Evolutionary conservation across 2,329 filamentous ascomycete species (phyloP).

Genomic region (Paraconiothyrium sp.): DNA sequence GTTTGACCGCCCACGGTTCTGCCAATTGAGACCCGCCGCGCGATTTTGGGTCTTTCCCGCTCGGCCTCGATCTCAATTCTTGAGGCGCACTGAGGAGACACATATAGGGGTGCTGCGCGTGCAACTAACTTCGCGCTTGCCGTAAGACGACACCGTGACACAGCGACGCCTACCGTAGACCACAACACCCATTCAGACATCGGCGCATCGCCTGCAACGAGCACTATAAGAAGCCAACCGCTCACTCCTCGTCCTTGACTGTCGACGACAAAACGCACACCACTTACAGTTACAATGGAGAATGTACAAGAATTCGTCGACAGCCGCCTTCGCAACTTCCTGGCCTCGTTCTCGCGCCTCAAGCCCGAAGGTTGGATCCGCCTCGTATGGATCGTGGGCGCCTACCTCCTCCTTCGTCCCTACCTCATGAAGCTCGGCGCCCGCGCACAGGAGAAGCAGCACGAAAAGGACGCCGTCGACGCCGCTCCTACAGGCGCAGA

Average conservation of each 20-base stretch:
- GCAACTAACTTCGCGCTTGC: neutral
- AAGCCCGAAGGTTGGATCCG: constrained; percentile 66
- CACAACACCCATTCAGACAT: neutral
- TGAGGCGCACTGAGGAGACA: neutral
- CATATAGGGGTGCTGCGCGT: neutral
- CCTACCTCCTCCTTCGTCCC: constrained; percentile 75
- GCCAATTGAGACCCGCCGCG: constrained; percentile 8
- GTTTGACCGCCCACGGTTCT: constrained; percentile 11
- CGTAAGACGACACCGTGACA: neutral
- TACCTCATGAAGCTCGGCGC: constrained; percentile 75
- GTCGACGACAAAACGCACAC: constrained; percentile 15
- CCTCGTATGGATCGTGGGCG: constrained; percentile 74
- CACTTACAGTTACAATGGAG: constrained; percentile 27
- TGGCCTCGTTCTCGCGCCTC: constrained; percentile 55
- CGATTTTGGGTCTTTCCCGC: constrained; percentile 14
- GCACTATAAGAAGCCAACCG: neutral
- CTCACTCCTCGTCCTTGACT: neutral
- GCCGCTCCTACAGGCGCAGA: constrained; percentile 47
- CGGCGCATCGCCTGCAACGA: neutral
- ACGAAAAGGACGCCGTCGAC: constrained; percentile 62
- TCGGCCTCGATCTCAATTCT: neutral
- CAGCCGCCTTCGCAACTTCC: constrained; percentile 54
- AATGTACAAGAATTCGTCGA: constrained; percentile 38
- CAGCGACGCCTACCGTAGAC: neutral
- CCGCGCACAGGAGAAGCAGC: constrained; percentile 69